Percentiles rank a stretch among this genome's conserved stretches.
These are phyloP conservation scores for Sporothrix globosa DNA, from an alignment of 2,329 filamentous ascomycete genomes.

Conservation along the genomic window DNA sequence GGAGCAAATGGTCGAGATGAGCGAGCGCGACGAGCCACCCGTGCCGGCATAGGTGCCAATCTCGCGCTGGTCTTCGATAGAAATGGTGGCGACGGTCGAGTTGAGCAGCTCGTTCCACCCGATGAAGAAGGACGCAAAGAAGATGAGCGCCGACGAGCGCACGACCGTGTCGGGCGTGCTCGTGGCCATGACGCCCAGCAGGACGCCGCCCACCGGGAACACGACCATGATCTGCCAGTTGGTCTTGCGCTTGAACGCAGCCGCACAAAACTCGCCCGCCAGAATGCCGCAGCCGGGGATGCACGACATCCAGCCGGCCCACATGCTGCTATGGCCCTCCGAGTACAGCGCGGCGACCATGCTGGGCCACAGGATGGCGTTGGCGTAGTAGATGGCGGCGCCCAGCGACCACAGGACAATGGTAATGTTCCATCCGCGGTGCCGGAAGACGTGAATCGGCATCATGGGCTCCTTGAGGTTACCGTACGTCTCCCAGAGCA, in stretches of 20 bases:
- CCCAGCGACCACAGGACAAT: slow-evolving; percentile 43
- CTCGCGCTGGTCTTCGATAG: slow-evolving; percentile 43
- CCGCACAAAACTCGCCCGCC: slow-evolving; percentile 39
- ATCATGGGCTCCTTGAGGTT: slow-evolving; percentile 45
- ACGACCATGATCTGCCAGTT: slow-evolving; percentile 43
- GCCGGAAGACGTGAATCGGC: slow-evolving; percentile 45
- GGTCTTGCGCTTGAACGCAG: slow-evolving; percentile 39
- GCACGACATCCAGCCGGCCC: slow-evolving; percentile 39
- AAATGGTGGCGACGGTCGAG: slow-evolving; percentile 44
- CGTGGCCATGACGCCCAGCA: slow-evolving; percentile 41
- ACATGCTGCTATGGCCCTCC: slow-evolving; percentile 37
- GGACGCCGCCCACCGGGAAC: slow-evolving; percentile 40
- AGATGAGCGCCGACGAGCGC: slow-evolving; percentile 40
- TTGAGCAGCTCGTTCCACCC: slow-evolving; percentile 45
- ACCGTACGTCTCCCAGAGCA: slow-evolving; percentile 33
- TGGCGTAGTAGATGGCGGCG: slow-evolving; percentile 46
- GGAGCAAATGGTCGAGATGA: slow-evolving; percentile 43
- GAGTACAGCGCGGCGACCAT: slow-evolving; percentile 44
- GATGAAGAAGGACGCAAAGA: slow-evolving; percentile 43
- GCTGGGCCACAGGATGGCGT: slow-evolving; percentile 46
- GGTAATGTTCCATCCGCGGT: slow-evolving; percentile 43
- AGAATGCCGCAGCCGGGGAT: slow-evolving; percentile 41
- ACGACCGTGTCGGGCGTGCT: slow-evolving; percentile 40
- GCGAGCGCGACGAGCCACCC: slow-evolving; percentile 45
- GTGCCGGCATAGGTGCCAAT: slow-evolving; percentile 44